phyloP scores from a whole-genome alignment of 352 stramenopile genomes.

The Globisporangium viniferum region DNA sequence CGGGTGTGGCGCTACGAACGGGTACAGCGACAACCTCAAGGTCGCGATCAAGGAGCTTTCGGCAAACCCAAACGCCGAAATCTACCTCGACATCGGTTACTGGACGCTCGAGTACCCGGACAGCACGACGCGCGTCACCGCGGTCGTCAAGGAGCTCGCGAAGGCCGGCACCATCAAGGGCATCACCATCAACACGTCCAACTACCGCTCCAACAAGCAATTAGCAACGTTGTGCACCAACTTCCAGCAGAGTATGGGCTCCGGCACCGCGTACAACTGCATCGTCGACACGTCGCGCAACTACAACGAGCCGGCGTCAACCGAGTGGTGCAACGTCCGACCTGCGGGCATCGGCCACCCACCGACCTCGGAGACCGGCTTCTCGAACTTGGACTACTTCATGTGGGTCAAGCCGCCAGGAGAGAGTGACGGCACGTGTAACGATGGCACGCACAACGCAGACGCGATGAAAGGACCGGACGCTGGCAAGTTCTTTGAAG shows the following conservation, averaged over 20 bases:
- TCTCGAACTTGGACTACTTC: slow-evolving; percentile 62
- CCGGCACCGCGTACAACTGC: slow-evolving; percentile 34
- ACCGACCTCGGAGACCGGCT: slow-evolving; percentile 42
- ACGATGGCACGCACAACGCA: slow-evolving; percentile 20
- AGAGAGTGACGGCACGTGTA: slow-evolving; percentile 62
- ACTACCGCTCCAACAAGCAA: slow-evolving; percentile 60
- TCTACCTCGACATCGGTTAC: slow-evolving; percentile 73
- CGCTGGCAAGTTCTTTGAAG: slow-evolving; percentile 54
- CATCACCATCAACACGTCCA: slow-evolving; percentile 77
- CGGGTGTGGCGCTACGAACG: slow-evolving; percentile 33
- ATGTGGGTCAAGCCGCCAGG: slow-evolving; percentile 70
- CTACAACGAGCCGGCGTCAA: slow-evolving; percentile 18
- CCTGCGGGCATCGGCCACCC: slow-evolving; percentile 39
- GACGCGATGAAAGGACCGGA: slow-evolving; percentile 51
- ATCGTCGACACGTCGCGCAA: slow-evolving; percentile 67
- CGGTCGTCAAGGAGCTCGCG: slow-evolving; percentile 39
- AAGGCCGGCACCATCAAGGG: slow-evolving; percentile 39
- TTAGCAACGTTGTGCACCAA: slow-evolving; percentile 46
- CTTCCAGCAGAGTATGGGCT: slow-evolving; percentile 52
- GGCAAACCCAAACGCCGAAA: slow-evolving; percentile 58
- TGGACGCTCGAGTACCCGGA: slow-evolving; percentile 44
- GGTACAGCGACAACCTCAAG: slow-evolving; percentile 36
- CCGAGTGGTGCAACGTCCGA: slow-evolving; percentile 58
- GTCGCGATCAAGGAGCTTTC: slow-evolving; percentile 43
- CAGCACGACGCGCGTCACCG: slow-evolving; percentile 23